A percentile compares a stretch with the other conserved stretches of the same genome.
phyloP scores from a whole-genome alignment of 352 stramenopile genomes.

The Globisporangium paddicum region DNA sequence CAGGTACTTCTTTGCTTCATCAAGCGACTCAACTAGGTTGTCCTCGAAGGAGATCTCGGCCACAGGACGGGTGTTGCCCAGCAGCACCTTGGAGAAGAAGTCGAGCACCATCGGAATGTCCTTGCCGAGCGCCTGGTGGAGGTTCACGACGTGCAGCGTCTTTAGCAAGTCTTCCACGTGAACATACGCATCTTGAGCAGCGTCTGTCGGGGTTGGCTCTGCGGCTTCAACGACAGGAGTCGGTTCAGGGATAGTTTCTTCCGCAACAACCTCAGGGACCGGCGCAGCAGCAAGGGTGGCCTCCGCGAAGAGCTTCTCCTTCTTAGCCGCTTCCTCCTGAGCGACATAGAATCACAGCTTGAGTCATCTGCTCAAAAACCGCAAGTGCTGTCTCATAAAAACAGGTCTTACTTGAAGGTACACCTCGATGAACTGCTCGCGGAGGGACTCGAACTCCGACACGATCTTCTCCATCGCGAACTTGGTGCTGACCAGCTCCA shows the following conservation, averaged over 20 bases:
- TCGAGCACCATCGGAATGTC: constrained; percentile 80
- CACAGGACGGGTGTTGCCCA: constrained; percentile 74
- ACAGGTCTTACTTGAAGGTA: constrained; percentile 24
- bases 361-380: not conserved
- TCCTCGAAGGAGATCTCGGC: constrained; percentile 74
- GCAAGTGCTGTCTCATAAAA: not conserved
- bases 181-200: constrained; percentile 26
- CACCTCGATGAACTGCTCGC: constrained; percentile 73
- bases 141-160: constrained; percentile 72
- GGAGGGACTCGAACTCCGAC: constrained; percentile 64
- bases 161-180: constrained; percentile 70
- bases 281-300: constrained; percentile 7
- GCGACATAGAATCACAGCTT: not conserved
- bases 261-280: not conserved
- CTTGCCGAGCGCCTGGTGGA: constrained; percentile 64
- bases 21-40: constrained; percentile 74
- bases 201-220: constrained; percentile 9
- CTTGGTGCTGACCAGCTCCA: constrained; percentile 65
- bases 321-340: constrained; percentile 38
- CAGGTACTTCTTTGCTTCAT: constrained; percentile 74
- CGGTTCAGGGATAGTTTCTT: not conserved
- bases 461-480: constrained; percentile 70
- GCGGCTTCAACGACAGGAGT: constrained; percentile 10
- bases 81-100: constrained; percentile 79
- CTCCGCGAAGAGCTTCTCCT: constrained; percentile 11